Evolutionary conservation across 768 basidiomycete genomes (phyloP), one percentile per base, ranked within the genome.

Genomic region (Collybiopsis confluens): DNA sequence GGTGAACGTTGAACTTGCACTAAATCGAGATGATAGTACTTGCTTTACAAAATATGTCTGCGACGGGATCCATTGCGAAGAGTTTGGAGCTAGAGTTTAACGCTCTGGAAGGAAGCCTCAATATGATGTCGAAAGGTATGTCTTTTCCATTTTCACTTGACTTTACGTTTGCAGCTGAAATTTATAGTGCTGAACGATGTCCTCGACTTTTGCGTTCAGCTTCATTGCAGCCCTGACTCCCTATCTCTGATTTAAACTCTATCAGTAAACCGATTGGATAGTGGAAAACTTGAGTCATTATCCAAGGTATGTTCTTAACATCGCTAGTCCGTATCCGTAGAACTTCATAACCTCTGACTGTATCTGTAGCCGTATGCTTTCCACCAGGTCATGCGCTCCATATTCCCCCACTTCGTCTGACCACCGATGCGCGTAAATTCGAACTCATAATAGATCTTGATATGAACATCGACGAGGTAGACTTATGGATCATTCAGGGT

Each of bases 41-140:
- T 33, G 86, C 89, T 0, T 83, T 90, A 4, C 90, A 91, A 70
- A 90, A 91, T 60, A 80, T 90, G 75, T 79, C 84, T 55, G 86
- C 84, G 0, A 73, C 76, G 4, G 76, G 82, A 15, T 73, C 77
- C 1, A 78, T 90, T 47, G 71, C 75, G 6, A 78, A 78, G 55
- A 75, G 79, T 24, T 80, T 87, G 60, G 79, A 80, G 46, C 79
- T 90, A 46, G 88, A 91, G 71, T 87, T 88, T 56, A 81, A 80
- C 61, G 89, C 84, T 2, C 71, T 88, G 18, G 81, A 82, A 55
- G 83, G 83, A 2, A 83, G 81, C 56, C 63, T 88, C 45, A 78
- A 79, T 54, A 85, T 86, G 81, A 88, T 88, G 88, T 79, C 79
- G 45, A 85, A 85, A 71, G 82, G 82, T 75, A 27, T 16, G 69